phyloP scores from a whole-genome alignment of 2,329 filamentous ascomycete genomes.

The Dactylella cylindrospora region DNA sequence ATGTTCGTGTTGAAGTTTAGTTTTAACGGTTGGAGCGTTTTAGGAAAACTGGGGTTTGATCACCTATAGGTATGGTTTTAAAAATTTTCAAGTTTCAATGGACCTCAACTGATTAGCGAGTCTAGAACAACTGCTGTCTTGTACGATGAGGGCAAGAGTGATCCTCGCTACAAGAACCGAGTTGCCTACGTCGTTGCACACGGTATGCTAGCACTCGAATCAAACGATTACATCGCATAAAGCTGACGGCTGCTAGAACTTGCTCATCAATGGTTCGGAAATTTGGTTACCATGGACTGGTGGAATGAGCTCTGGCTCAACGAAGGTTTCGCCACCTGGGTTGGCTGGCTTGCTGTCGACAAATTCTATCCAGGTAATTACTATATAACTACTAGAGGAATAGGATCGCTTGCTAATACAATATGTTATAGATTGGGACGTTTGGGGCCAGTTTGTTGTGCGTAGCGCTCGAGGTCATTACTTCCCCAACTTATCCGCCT shows the following conservation, averaged over 20 bases:
- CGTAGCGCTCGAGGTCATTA: constrained; percentile 59
- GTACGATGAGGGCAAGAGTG: constrained; percentile 91
- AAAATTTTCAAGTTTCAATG: background rate
- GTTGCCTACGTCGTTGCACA: constrained; percentile 98
- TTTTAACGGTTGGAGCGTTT: constrained; percentile 68
- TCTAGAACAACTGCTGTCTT: constrained; percentile 80
- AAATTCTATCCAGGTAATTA: constrained; percentile 73
- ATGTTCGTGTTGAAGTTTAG: background rate
- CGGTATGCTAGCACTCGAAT: constrained; percentile 51
- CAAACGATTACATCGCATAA: constrained; percentile 43
- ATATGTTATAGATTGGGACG: constrained; percentile 72
- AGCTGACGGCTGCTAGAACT: constrained; percentile 61
- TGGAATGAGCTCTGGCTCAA: constrained; percentile 93
- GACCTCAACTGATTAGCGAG: background rate
- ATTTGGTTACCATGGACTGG: constrained; percentile 96
- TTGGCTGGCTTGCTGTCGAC: constrained; percentile 90
- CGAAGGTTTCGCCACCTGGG: constrained; percentile 97
- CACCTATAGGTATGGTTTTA: constrained; percentile 64
- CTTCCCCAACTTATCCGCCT: constrained; percentile 12
- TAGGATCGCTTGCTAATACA: no score
- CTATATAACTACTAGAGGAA: background rate
- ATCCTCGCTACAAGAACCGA: constrained; percentile 85
- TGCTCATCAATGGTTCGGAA: constrained; percentile 94
- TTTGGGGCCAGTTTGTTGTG: constrained; percentile 94
- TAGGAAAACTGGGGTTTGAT: constrained; percentile 90